A percentile compares a stretch with the other conserved stretches of the same genome.
Conservation (phyloP, 495 filamentous ascomycete genomes). For the Lasiosphaeria miniovina region DNA sequence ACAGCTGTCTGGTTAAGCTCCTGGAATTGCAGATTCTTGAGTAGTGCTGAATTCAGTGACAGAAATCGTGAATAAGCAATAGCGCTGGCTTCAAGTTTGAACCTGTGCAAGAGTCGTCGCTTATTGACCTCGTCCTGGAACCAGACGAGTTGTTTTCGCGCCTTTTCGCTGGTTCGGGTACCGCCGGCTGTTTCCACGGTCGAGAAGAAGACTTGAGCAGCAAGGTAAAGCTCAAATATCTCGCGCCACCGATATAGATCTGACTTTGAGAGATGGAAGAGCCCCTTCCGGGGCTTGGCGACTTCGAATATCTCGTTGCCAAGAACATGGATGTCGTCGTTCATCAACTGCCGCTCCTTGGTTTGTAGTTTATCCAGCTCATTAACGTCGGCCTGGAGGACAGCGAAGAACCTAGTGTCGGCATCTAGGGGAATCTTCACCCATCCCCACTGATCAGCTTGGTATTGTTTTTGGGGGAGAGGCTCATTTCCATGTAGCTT, state of each 20-base stretch:
- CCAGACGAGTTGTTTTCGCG: slow-evolving; percentile 53
- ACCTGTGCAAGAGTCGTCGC: slow-evolving; percentile 48
- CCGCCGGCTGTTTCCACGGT: slow-evolving; percentile 59
- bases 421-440: slow-evolving; percentile 65
- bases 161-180: slow-evolving; percentile 50
- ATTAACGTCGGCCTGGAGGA: slow-evolving; percentile 59
- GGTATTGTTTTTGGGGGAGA: neutral
- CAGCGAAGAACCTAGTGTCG: slow-evolving; percentile 66
- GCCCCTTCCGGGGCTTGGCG: slow-evolving; percentile 47
- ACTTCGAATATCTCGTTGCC: slow-evolving; percentile 55
- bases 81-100: slow-evolving; percentile 57
- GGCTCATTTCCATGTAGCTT: neutral
- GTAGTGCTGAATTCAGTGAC: slow-evolving; percentile 58
- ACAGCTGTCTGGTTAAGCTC: slow-evolving; percentile 69
- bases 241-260: slow-evolving; percentile 70
- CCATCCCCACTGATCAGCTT: slow-evolving; percentile 24
- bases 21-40: slow-evolving; percentile 68
- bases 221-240: slow-evolving; percentile 68
- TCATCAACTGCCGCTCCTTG: slow-evolving; percentile 54
- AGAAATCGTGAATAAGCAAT: slow-evolving; percentile 60
- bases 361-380: slow-evolving; percentile 58
- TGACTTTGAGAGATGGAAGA: slow-evolving; percentile 49
- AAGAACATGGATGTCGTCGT: slow-evolving; percentile 50
- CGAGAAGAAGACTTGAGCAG: slow-evolving; percentile 71
- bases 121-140: slow-evolving; percentile 56